A percentile compares a stretch with the other conserved stretches of the same genome.
phyloP scores from a whole-genome alignment of 2,329 filamentous ascomycete species.

The Tolypocladium endophyticum region DNA sequence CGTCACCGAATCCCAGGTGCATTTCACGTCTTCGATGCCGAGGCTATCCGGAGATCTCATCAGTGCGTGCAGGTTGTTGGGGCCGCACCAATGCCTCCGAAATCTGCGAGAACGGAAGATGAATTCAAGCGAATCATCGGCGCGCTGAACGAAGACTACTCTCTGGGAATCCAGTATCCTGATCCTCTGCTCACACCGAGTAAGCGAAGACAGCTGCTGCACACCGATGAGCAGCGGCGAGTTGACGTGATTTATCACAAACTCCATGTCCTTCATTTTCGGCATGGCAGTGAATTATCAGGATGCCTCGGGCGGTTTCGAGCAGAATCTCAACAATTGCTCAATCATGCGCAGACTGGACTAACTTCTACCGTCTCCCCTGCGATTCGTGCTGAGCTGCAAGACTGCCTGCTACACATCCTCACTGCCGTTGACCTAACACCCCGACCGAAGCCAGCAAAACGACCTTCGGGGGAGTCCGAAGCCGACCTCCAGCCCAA shows the following conservation, averaged over 20 bases:
- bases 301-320: conserved; percentile 12
- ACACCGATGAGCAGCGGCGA: conserved; percentile 12
- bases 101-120: background rate
- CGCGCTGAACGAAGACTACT: conserved; percentile 15
- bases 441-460: conserved; percentile 5
- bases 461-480: conserved; percentile 13
- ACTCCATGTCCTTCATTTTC: conserved; percentile 11
- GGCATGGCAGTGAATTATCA: conserved; percentile 7
- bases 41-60: background rate
- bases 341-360: background rate
- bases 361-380: background rate
- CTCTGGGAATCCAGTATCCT: conserved; percentile 12
- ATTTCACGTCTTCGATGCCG: background rate
- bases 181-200: conserved; percentile 14
- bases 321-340: conserved; percentile 1
- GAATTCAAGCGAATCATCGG: conserved; percentile 13
- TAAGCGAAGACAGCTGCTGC: conserved; percentile 9
- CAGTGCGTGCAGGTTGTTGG: background rate
- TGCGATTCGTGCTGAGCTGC: conserved; percentile 12
- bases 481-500: conserved; percentile 4
- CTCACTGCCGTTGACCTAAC: conserved; percentile 1
- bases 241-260: conserved; percentile 12
- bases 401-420: conserved; percentile 12
- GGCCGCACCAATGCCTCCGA: background rate
- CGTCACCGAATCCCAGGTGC: background rate